Evolutionary conservation across 2,329 filamentous ascomycete species (phyloP).

Genomic region (Fusarium nematophilum): DNA sequence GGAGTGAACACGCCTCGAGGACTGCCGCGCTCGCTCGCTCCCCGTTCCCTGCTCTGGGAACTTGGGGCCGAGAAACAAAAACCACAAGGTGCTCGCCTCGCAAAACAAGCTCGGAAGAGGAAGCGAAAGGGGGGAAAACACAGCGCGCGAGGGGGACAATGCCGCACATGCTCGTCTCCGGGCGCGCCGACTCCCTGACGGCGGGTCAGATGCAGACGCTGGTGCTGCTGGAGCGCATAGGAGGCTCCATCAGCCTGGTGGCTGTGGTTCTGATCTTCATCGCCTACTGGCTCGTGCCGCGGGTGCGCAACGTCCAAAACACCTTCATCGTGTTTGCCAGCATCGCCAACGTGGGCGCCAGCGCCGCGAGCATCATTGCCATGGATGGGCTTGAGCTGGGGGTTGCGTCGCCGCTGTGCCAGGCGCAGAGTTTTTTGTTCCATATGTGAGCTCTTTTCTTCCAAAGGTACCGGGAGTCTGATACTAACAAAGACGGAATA

Average conservation of each 20-base stretch:
- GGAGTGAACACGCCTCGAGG: not conserved
- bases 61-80: conserved; percentile 12
- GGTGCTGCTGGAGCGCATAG: conserved; percentile 63
- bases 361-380: conserved; percentile 76
- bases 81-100: not conserved
- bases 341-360: conserved; percentile 68
- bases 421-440: conserved; percentile 69
- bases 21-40: not conserved
- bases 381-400: conserved; percentile 70
- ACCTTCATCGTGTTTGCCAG: conserved; percentile 72
- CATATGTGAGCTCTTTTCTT: conserved; percentile 68
- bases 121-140: too few relatives aligned
- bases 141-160: too few relatives aligned
- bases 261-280: conserved; percentile 64
- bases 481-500: too few relatives aligned
- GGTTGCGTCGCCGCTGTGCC: conserved; percentile 67
- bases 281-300: conserved; percentile 62
- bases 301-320: conserved; percentile 68
- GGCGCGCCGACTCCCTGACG: conserved; percentile 46
- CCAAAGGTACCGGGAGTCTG: too few relatives aligned
- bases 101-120: not conserved
- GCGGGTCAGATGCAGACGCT: conserved; percentile 54
- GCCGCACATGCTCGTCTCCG: conserved; percentile 27
- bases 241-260: conserved; percentile 64
- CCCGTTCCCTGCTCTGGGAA: conserved; percentile 17